These are phyloP conservation scores for Fusarium sp. DNA, from an alignment of 2,329 filamentous ascomycete genomes.

Conservation along the genomic window DNA sequence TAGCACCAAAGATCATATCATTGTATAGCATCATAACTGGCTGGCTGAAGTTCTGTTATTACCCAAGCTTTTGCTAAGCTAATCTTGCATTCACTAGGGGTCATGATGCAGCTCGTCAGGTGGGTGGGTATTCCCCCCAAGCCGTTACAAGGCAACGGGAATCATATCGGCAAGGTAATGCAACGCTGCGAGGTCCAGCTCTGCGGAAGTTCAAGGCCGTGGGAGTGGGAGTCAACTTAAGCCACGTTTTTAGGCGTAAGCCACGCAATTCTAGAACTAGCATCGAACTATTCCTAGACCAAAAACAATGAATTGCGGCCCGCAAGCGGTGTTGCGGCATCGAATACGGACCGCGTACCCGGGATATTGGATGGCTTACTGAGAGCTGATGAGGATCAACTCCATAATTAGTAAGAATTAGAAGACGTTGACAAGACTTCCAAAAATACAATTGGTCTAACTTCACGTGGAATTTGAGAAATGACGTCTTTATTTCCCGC, in stretches of 20 bases:
- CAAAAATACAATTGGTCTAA: not conserved
- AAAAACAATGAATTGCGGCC: not conserved
- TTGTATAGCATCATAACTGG: not conserved
- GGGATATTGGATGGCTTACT: constrained; percentile 4
- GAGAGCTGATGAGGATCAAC: constrained; percentile 1
- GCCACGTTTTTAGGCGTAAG: not conserved
- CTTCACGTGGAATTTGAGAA: not conserved
- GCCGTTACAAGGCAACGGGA: not conserved
- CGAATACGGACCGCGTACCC: not conserved
- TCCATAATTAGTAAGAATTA: constrained; percentile 4
- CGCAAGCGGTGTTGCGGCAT: not conserved
- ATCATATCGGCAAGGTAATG: not conserved
- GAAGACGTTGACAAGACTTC: not conserved
- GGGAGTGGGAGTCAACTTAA: not conserved
- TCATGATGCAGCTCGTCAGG: not conserved
- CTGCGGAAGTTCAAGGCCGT: not conserved
- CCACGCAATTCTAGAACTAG: not conserved
- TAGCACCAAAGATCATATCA: not conserved
- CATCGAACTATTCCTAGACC: not conserved
- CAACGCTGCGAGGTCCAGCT: not conserved
- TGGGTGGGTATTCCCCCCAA: not conserved
- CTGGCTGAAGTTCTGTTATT: not conserved
- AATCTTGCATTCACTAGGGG: not conserved
- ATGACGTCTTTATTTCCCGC: not conserved
- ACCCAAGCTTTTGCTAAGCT: constrained; percentile 2